Evolutionary conservation across 192 early-diverging fungal genomes (phyloP), one percentile per base, ranked within the genome.

Genomic region (Entomortierella chlamydospora): DNA sequence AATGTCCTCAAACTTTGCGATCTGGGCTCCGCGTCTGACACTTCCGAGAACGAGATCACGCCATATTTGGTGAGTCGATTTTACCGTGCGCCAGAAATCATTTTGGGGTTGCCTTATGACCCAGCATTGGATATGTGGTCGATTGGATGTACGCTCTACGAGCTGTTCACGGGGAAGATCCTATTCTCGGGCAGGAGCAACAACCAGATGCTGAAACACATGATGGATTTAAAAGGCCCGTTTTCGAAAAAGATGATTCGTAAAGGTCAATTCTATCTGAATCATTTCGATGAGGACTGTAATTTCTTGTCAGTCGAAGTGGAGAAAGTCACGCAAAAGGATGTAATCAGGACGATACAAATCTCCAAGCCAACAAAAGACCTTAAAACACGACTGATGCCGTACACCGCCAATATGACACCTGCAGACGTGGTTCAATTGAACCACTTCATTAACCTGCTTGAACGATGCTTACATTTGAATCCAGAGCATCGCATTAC

Each of bases 21-120:
- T 85, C 86, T 99, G 70, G 98, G 98, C 29, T 94, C 92, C 0
- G 98, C 97, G 15, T 94, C 92, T 25, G 94, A 97, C 64, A 92
- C 91, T 11, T 79, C 83, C 2, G 97, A 97, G 73, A 94, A 93
- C 72, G 96, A 98, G 47, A 93, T 98, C 54, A 99, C 97, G 30
- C 96, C 98, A 4, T 99, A 99, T 65, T 81, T 99, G 8, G 97
- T 97, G 42, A 93, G 91, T 55, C 88, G 98, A 59, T 99, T 97
- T 80, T 99, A 99, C 72, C 90, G 98, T 18, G 94, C 98, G 1
- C 98, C 98, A 7, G 98, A 99, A 84, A 95, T 99, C 60, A 97
- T 98, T 23, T 74, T 99, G 23, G 97, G 97, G 0, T 64, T 97
- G 26, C 87, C 93, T 0, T 98, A 97, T 70, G 95, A 96, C 81